These are phyloP conservation scores for Naganishia sp. DNA, from an alignment of 1,284 basidiomycete genomes.

Conservation along the genomic window DNA sequence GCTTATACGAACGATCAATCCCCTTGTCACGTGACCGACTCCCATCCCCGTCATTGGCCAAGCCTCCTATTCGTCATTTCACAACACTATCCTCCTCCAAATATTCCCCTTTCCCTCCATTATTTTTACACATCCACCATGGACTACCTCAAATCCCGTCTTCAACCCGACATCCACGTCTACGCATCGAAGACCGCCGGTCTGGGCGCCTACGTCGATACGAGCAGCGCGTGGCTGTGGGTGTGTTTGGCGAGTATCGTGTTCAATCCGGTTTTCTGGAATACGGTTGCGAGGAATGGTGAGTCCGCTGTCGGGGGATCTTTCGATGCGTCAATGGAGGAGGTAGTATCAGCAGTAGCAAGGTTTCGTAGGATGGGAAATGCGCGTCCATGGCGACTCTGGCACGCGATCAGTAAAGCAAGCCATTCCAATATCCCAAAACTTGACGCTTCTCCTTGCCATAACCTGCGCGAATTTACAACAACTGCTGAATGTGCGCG, in stretches of 20 bases:
- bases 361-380: no score
- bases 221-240: conserved; percentile 60
- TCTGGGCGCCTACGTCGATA: conserved; percentile 3
- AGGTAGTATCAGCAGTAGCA: no score
- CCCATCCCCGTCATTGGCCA: neutral
- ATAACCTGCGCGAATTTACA: no score
- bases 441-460: no score
- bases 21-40: neutral
- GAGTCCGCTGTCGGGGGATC: conserved; percentile 38
- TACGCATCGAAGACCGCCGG: neutral
- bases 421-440: no score
- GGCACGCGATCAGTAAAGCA: neutral
- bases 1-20: neutral
- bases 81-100: neutral
- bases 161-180: conserved; percentile 6
- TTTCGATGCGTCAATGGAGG: neutral
- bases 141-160: conserved; percentile 27
- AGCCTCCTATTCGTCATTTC: conserved; percentile 3
- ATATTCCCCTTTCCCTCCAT: neutral
- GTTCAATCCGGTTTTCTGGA: conserved; percentile 95
- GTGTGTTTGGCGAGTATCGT: conserved; percentile 66
- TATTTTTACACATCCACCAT: conserved; percentile 1
- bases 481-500: neutral
- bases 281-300: conserved; percentile 92
- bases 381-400: no score